Percentiles rank a stretch among this genome's conserved stretches.
Evolutionary conservation across 306 rosid genomes (phyloP).

Genomic region (Gillenia trifoliata): DNA sequence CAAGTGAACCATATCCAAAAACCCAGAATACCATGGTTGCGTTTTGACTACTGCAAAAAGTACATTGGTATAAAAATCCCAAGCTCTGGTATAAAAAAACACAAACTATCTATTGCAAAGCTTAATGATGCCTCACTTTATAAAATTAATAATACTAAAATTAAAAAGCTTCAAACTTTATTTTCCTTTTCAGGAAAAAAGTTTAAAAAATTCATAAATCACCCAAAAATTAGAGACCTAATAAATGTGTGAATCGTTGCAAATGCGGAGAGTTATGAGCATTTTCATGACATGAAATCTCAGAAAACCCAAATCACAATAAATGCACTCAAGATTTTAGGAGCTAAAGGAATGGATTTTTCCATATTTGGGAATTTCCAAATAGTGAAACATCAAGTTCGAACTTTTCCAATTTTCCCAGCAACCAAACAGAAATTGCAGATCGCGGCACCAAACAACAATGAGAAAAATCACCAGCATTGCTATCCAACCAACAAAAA

Average conservation of each 20-base stretch:
- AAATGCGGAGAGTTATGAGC: neutral
- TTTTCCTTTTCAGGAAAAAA: neutral
- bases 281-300: neutral
- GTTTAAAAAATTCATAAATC: neutral
- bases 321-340: neutral
- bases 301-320: neutral
- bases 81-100: neutral
- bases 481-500: neutral
- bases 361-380: neutral
- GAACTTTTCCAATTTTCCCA: neutral
- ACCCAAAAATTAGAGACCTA: neutral
- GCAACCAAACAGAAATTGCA: slow-evolving; percentile 10
- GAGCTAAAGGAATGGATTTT: neutral
- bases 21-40: slow-evolving; percentile 87
- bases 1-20: slow-evolving; percentile 95
- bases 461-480: neutral
- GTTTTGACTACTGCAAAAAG: slow-evolving; percentile 29
- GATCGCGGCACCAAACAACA: neutral
- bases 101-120: neutral
- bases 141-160: neutral
- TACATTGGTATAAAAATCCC: neutral
- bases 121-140: neutral
- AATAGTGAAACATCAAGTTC: neutral
- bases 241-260: neutral
- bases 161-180: neutral